Evolutionary conservation across 2,329 filamentous ascomycete genomes (phyloP).

Genomic region (Penicillium occitanis): DNA sequence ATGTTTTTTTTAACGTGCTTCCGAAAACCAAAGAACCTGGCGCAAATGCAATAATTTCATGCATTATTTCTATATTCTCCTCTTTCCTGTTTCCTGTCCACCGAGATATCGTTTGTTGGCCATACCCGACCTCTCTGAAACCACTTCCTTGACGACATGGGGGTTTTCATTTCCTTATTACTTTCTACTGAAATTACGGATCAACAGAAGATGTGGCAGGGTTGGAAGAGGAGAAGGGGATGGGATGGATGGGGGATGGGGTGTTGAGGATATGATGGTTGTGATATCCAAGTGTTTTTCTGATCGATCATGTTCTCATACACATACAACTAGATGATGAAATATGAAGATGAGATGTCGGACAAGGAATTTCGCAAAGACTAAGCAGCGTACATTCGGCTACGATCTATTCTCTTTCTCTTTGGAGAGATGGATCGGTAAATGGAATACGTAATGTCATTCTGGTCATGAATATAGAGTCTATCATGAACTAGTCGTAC

Average conservation of each 20-base stretch:
- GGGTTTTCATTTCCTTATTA: not conserved
- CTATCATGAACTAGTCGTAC: not conserved
- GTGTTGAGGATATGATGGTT: not conserved
- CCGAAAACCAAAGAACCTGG: not conserved
- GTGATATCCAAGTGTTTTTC: conserved; percentile 5
- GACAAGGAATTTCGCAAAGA: not conserved
- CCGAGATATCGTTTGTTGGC: not conserved
- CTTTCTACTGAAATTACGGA: not conserved
- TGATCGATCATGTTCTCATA: conserved; percentile 8
- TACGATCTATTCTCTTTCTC: not conserved
- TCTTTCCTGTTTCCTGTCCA: not conserved
- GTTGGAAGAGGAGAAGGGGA: conserved; percentile 7
- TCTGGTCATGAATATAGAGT: not conserved
- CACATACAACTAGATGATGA: conserved; percentile 16
- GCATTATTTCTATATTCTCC: not conserved
- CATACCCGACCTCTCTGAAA: conserved; percentile 15
- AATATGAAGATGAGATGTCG: conserved; percentile 17
- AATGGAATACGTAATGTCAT: not conserved
- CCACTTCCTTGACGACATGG: not conserved
- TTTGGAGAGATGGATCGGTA: not conserved
- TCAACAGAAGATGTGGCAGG: not conserved
- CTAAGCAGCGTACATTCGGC: not conserved
- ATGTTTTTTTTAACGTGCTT: conserved; percentile 24
- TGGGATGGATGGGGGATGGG: not conserved
- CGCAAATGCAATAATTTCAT: not conserved